These are phyloP conservation scores for Takakia lepidozioides DNA, from an alignment of 225 moss, liverwort and hornwort genomes.

Conservation along the genomic window DNA sequence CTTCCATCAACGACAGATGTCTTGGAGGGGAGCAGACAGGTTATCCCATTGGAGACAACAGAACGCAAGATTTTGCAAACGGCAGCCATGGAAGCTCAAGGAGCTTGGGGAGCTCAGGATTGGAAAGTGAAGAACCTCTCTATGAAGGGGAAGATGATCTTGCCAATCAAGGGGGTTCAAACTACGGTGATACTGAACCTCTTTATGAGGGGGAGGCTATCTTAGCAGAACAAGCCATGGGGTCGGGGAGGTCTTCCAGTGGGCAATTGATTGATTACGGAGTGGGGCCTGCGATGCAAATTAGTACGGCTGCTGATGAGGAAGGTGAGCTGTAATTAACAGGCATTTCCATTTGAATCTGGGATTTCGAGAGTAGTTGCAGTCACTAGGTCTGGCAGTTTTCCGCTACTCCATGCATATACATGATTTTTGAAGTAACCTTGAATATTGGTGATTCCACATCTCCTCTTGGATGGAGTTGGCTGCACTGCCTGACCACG, in stretches of 20 bases:
- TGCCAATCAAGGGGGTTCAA: conserved; percentile 50
- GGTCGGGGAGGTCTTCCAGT: conserved; percentile 35
- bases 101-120: conserved; percentile 75
- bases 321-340: conserved; percentile 32
- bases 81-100: conserved; percentile 69
- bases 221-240: conserved; percentile 57
- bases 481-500: too few species aligned
- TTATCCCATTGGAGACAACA: conserved; percentile 22
- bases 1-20: conserved; percentile 14
- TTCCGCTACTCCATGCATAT: too few species aligned
- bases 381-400: too few species aligned
- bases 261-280: conserved; percentile 25
- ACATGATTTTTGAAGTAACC: too few species aligned
- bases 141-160: conserved; percentile 84
- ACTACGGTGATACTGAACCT: conserved; percentile 53
- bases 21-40: conserved; percentile 5
- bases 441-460: too few species aligned
- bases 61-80: conserved; percentile 22
- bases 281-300: conserved; percentile 29
- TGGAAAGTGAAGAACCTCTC: conserved; percentile 84
- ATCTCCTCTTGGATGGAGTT: too few species aligned
- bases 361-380: too few species aligned
- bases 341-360: too few species aligned
- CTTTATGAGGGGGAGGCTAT: conserved; percentile 61
- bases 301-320: conserved; percentile 29